Evolutionary conservation across 305 asterid species (phyloP).

Genomic region (Fraxinus velutina): DNA sequence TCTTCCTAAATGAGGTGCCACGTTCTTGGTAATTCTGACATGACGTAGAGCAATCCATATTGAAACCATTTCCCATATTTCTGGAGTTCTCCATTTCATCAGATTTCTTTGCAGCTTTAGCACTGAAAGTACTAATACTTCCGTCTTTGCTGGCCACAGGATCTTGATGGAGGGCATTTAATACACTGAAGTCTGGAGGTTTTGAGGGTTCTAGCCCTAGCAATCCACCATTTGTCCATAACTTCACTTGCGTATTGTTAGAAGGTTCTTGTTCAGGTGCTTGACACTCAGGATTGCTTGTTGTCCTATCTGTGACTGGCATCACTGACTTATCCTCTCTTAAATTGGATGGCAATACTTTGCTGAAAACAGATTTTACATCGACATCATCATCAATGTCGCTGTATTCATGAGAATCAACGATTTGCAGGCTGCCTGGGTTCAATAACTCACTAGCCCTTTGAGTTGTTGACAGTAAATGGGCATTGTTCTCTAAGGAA

Average conservation of each 20-base stretch:
- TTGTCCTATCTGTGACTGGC: constrained; percentile 28
- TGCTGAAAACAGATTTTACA: constrained; percentile 33
- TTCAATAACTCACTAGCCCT: constrained; percentile 15
- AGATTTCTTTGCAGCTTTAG: constrained; percentile 30
- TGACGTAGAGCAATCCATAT: constrained; percentile 27
- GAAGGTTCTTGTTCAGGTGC: constrained; percentile 52
- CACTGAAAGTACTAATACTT: constrained; percentile 21
- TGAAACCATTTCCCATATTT: constrained; percentile 29
- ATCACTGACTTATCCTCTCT: constrained; percentile 23
- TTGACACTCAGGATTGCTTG: constrained; percentile 36
- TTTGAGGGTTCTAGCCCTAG: constrained; percentile 93
- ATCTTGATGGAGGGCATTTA: constrained; percentile 36
- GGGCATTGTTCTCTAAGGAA: constrained; percentile 18
- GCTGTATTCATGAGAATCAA: constrained; percentile 18
- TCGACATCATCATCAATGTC: constrained; percentile 21
- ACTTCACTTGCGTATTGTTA: constrained; percentile 39
- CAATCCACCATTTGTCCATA: constrained; percentile 97
- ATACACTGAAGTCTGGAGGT: constrained; percentile 66
- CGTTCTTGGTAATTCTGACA: constrained; percentile 41
- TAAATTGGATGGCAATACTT: constrained; percentile 29
- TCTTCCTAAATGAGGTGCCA: constrained; percentile 42
- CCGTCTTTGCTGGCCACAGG: constrained; percentile 31
- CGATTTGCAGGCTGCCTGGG: background rate
- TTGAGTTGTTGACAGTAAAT: constrained; percentile 25
- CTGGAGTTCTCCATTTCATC: constrained; percentile 29